Evolutionary conservation across 208 protist species (phyloP).

Genomic region (Crithidia fasciculata): DNA sequence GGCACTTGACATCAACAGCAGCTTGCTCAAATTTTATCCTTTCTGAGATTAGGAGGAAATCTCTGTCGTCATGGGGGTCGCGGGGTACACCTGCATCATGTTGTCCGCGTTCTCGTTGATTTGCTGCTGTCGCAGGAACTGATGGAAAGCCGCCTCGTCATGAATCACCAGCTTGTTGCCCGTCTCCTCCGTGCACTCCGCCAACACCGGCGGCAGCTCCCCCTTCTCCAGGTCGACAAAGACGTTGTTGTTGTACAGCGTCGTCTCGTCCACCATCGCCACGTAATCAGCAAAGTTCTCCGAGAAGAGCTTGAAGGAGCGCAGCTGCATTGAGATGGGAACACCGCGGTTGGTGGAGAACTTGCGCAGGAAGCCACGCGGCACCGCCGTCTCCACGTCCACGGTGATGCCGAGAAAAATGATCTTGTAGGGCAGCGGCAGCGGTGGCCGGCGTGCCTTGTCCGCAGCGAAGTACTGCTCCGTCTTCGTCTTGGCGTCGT

Average conservation of each 20-base stretch:
- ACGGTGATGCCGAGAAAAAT: constrained; percentile 85
- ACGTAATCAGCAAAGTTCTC: constrained; percentile 82
- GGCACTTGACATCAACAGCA: background rate
- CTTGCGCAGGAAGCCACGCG: constrained; percentile 83
- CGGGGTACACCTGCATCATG: constrained; percentile 58
- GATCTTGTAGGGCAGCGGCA: constrained; percentile 74
- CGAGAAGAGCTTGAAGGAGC: constrained; percentile 88
- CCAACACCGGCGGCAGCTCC: constrained; percentile 78
- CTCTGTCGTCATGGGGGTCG: background rate
- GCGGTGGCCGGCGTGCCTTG: constrained; percentile 37
- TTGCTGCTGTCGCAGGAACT: constrained; percentile 68
- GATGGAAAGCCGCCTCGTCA: constrained; percentile 70
- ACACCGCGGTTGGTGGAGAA: constrained; percentile 83
- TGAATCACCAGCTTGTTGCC: constrained; percentile 42
- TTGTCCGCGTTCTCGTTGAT: constrained; percentile 79
- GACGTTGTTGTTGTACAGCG: constrained; percentile 90
- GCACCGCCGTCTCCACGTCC: constrained; percentile 84
- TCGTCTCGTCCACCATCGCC: constrained; percentile 58
- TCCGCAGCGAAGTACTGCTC: constrained; percentile 77
- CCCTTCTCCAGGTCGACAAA: constrained; percentile 82
- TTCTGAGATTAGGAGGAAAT: background rate
- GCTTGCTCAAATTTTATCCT: background rate
- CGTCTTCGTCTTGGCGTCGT: constrained; percentile 34
- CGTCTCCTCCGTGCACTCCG: constrained; percentile 47
- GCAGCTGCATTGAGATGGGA: constrained; percentile 77